Evolutionary conservation across 78 protist genomes (phyloP), one percentile per base, ranked within the genome.

Genomic region (Polysphondylium violaceum): DNA sequence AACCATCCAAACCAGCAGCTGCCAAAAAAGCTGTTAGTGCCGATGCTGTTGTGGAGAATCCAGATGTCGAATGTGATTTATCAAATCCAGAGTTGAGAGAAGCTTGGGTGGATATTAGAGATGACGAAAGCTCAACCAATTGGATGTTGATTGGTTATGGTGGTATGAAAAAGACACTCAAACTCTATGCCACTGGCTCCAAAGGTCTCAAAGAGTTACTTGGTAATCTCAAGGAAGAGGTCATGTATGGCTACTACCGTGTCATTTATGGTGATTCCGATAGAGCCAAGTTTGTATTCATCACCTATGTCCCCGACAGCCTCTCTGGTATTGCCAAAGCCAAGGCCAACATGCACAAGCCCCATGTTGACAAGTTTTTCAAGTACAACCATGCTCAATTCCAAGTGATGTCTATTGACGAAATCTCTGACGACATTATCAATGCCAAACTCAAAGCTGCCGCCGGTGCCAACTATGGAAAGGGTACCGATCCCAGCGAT

Each of bases 381-480:
- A 77, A 88, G 74, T 88, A 88, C 36, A 27, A 67, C 55, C 94
- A 88, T 44, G 51, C 85, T 59, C 79, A 74, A 58, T 59, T 88
- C 55, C 87, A 88, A 43, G 87, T 74, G 7, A 78, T 79, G 88
- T 77, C 89, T 7, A 50, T 76, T 44, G 87, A 77, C 21, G 94
- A 88, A 43, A 76, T 88, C 73, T 69, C 94, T 38, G 87, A 76
- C 3, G 67, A 73, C 3, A 69, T 79, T 47, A 76, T 88, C 27
- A 44, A 64, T 31, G 43, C 40, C 51, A 69, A 67, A 83, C 38
- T 88, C 6, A 72, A 88, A 76, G 71, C 74, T 35, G 87, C 94
- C 3, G 76, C 90, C 16, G 94, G 94, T 75, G 94, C 94, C 69
- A 76, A 88, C 61, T 88, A 88, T 65, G 94, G 94, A 40, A 79